These are phyloP conservation scores for Manihot esculenta DNA, from an alignment of 441 rosid genomes.

Conservation along the genomic window DNA sequence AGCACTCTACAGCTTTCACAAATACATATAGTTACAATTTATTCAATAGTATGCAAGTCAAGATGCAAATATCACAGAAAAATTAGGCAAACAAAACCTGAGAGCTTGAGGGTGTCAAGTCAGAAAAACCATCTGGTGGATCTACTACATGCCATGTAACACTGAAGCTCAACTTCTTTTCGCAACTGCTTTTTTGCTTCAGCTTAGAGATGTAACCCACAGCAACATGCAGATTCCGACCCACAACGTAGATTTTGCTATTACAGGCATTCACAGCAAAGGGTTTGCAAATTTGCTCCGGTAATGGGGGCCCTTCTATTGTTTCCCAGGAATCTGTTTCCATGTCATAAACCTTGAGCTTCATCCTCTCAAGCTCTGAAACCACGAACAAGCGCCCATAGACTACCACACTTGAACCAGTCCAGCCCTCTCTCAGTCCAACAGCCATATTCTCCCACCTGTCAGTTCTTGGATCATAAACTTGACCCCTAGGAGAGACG, in stretches of 20 bases:
- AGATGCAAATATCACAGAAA: constrained; percentile 14
- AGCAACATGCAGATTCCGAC: constrained; percentile 70
- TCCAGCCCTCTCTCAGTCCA: constrained; percentile 91
- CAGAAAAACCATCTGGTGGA: constrained; percentile 55
- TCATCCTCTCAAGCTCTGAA: constrained; percentile 85
- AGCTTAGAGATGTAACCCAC: constrained; percentile 62
- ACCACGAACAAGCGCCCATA: constrained; percentile 74
- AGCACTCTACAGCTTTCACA: constrained; percentile 22
- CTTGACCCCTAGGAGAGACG: constrained; percentile 85
- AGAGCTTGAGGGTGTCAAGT: constrained; percentile 79
- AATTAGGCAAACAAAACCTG: constrained; percentile 74
- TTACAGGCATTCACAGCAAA: constrained; percentile 67
- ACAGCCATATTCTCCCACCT: constrained; percentile 82
- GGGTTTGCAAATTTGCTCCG: constrained; percentile 84
- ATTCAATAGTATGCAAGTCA: constrained; percentile 15
- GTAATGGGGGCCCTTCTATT: constrained; percentile 71
- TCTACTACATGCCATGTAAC: constrained; percentile 72
- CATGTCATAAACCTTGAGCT: constrained; percentile 74
- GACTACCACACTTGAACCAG: constrained; percentile 84
- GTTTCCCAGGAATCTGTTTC: constrained; percentile 73
- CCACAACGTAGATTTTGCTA: constrained; percentile 69
- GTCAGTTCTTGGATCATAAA: constrained; percentile 68
- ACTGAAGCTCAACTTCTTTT: constrained; percentile 46
- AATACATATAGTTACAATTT: constrained; percentile 28
- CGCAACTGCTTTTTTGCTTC: constrained; percentile 28